Evolutionary conservation across 176 grass and related monocot species (phyloP).

Genomic region (Melocanna baccifera): DNA sequence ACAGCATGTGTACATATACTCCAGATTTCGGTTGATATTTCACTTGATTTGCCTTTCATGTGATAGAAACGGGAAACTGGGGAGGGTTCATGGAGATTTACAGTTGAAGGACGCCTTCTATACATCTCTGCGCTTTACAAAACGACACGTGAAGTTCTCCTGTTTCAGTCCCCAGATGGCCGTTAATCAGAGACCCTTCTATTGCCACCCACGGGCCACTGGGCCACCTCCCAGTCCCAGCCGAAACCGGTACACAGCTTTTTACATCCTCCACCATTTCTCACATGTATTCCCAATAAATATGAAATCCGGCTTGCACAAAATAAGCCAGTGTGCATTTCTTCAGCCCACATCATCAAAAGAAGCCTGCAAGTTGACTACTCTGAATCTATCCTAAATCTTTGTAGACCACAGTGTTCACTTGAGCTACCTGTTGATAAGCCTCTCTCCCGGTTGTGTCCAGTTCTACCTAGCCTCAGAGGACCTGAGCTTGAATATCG

Average conservation of each 20-base stretch:
- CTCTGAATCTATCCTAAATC: conserved; percentile 54
- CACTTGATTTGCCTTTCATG: neutral
- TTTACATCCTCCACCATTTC: neutral
- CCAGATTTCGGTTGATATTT: neutral
- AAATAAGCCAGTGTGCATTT: conserved; percentile 17
- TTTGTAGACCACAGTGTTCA: conserved; percentile 53
- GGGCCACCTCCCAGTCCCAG: neutral
- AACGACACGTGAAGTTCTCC: neutral
- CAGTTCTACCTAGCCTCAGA: conserved; percentile 41
- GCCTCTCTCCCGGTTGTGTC: conserved; percentile 39
- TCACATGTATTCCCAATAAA: conserved; percentile 19
- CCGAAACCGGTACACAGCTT: neutral
- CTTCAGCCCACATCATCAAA: conserved; percentile 12
- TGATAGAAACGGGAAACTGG: neutral
- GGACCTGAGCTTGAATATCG: conserved; percentile 78
- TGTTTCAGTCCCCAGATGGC: neutral
- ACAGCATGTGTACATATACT: neutral
- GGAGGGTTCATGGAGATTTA: neutral
- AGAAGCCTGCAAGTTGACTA: conserved; percentile 38
- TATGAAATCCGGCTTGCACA: conserved; percentile 8
- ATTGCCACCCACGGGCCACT: neutral
- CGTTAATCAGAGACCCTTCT: neutral
- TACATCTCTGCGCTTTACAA: conserved; percentile 24
- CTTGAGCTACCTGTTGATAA: conserved; percentile 79
- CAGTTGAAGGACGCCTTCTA: conserved; percentile 25